Evolutionary conservation across 805 yeast species (phyloP).

Genomic region (Lipomyces kockii): DNA sequence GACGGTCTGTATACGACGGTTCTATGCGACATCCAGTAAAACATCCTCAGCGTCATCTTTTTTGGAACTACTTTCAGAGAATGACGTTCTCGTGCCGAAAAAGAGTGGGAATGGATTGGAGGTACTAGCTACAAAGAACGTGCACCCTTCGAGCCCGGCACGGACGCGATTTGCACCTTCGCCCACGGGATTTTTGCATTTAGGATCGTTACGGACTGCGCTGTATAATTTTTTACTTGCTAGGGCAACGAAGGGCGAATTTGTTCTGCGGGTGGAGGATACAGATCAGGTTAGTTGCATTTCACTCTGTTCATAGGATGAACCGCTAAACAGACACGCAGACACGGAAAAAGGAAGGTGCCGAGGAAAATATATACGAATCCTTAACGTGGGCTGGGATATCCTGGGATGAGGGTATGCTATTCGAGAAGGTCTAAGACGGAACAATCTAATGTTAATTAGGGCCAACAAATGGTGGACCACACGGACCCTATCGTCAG

Average conservation of each 20-base stretch:
- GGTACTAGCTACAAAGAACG: background rate
- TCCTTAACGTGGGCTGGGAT: conserved; percentile 79
- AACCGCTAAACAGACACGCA: background rate
- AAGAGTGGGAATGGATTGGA: too few species aligned
- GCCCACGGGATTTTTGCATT: conserved; percentile 93
- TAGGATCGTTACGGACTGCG: conserved; percentile 94
- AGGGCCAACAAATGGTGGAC: conserved; percentile 63
- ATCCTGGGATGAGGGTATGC: conserved; percentile 66
- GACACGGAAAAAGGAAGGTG: conserved; percentile 52
- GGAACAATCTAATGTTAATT: background rate
- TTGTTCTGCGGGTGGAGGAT: conserved; percentile 84
- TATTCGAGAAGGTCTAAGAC: background rate
- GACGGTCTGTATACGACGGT: background rate
- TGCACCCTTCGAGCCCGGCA: conserved; percentile 46
- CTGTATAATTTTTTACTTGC: conserved; percentile 86
- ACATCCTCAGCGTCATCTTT: background rate
- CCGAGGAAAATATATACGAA: conserved; percentile 78
- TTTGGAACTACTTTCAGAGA: background rate
- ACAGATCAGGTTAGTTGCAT: conserved; percentile 64
- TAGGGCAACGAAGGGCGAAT: conserved; percentile 75
- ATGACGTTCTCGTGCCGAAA: background rate
- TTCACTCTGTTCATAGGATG: background rate
- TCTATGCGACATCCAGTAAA: background rate
- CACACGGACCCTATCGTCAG: conserved; percentile 79
- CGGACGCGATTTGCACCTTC: conserved; percentile 97